Evolutionary conservation across 495 filamentous ascomycete species (phyloP).

Genomic region (Penicillium maclennaniae): DNA sequence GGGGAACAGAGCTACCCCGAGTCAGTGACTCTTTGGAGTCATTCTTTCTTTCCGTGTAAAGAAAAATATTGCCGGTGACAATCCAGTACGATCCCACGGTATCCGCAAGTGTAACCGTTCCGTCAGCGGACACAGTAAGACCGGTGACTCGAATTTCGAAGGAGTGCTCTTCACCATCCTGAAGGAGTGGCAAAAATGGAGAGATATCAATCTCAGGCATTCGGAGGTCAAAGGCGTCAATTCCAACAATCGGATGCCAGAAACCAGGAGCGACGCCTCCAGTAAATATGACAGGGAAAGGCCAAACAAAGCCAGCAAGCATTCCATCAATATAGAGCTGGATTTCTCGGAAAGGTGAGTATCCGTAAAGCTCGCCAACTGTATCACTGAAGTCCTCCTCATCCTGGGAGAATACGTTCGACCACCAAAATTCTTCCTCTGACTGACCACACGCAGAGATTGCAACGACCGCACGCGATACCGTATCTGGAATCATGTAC

Average conservation of each 20-base stretch:
- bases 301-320: slow-evolving; percentile 77
- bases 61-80: slow-evolving; percentile 77
- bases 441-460: slow-evolving; percentile 76
- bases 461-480: slow-evolving; percentile 67
- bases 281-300: slow-evolving; percentile 84
- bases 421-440: slow-evolving; percentile 86
- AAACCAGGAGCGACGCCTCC: slow-evolving; percentile 79
- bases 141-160: slow-evolving; percentile 71
- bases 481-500: slow-evolving; percentile 58
- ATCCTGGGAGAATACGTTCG: slow-evolving; percentile 67
- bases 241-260: slow-evolving; percentile 82
- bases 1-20: slow-evolving; percentile 13
- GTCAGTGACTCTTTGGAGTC: slow-evolving; percentile 31
- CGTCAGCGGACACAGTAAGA: slow-evolving; percentile 44
- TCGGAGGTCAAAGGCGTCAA: slow-evolving; percentile 77
- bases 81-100: slow-evolving; percentile 72
- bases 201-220: slow-evolving; percentile 84
- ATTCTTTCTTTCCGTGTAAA: slow-evolving; percentile 56
- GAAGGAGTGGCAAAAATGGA: slow-evolving; percentile 67
- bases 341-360: slow-evolving; percentile 77
- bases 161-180: slow-evolving; percentile 59
- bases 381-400: slow-evolving; percentile 55
- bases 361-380: slow-evolving; percentile 60
- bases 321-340: slow-evolving; percentile 74
- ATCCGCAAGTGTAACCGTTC: slow-evolving; percentile 49